phyloP scores from a whole-genome alignment of 2,329 filamentous ascomycete genomes.

The Cordyceps militaris region DNA sequence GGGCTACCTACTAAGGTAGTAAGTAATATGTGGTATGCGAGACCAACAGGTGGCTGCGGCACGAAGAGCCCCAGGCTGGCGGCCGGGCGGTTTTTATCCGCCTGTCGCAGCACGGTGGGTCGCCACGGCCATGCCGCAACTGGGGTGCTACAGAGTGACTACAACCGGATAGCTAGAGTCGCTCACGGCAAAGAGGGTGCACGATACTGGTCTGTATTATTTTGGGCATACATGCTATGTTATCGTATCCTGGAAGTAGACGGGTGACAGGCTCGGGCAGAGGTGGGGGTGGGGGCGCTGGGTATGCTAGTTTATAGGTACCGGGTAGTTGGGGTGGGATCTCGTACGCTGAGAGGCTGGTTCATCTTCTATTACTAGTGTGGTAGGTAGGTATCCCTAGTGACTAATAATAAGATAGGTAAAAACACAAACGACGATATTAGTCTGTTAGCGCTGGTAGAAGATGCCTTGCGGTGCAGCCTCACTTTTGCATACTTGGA shows the following conservation, averaged over 20 bases:
- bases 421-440: neutral
- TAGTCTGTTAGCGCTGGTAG: neutral
- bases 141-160: neutral
- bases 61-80: neutral
- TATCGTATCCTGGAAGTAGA: neutral
- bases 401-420: too few species aligned
- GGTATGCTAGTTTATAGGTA: neutral
- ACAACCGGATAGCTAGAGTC: neutral
- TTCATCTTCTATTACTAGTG: too few species aligned
- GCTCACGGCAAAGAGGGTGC: neutral
- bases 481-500: neutral
- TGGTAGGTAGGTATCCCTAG: too few species aligned
- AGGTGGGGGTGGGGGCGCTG: neutral
- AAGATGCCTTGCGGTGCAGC: neutral
- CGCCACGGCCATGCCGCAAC: neutral
- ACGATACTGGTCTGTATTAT: neutral
- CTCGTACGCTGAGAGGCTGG: neutral
- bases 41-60: neutral
- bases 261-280: neutral
- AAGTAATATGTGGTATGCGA: neutral
- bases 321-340: neutral
- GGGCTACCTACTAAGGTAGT: too few species aligned
- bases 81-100: conserved; percentile 6
- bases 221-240: neutral
- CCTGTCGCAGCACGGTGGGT: conserved; percentile 1